A percentile compares a stretch with the other conserved stretches of the same genome.
Conservation (phyloP, 345 rosid genomes). For the Eucalyptus marginata region DNA sequence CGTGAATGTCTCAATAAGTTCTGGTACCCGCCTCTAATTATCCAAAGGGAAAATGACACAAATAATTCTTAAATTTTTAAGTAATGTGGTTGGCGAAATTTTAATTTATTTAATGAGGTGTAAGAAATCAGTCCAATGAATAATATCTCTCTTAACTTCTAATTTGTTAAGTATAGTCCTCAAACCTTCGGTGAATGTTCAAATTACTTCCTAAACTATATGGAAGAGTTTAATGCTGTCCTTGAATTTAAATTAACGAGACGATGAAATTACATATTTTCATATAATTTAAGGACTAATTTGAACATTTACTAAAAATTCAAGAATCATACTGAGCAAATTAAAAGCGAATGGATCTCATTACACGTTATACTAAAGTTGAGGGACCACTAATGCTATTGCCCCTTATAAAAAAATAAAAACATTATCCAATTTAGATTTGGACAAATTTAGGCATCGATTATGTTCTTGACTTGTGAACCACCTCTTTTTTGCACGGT, state of each 20-base stretch:
- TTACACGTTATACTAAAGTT: rapidly evolving
- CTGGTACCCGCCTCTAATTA: background rate
- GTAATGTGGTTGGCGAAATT: too few relatives aligned
- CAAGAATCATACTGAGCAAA: rapidly evolving
- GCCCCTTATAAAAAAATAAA: background rate
- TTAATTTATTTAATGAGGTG: too few relatives aligned
- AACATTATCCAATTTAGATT: background rate
- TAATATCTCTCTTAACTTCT: too few relatives aligned
- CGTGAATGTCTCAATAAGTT: background rate
- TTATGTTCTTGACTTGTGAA: background rate
- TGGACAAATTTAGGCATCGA: background rate
- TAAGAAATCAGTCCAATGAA: too few relatives aligned
- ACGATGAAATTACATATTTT: too few relatives aligned
- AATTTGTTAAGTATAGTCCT: too few relatives aligned
- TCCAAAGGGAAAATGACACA: background rate
- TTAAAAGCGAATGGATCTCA: background rate
- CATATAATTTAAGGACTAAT: too few relatives aligned
- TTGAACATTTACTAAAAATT: too few relatives aligned
- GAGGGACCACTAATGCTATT: too few relatives aligned
- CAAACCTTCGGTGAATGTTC: background rate
- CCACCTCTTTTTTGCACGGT: background rate
- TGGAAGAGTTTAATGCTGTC: background rate
- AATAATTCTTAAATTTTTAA: too few relatives aligned
- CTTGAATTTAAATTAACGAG: background rate
- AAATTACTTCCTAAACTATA: background rate